Conservation (phyloP, 2,329 filamentous ascomycete genomes). For the Polychaeton citri region DNA sequence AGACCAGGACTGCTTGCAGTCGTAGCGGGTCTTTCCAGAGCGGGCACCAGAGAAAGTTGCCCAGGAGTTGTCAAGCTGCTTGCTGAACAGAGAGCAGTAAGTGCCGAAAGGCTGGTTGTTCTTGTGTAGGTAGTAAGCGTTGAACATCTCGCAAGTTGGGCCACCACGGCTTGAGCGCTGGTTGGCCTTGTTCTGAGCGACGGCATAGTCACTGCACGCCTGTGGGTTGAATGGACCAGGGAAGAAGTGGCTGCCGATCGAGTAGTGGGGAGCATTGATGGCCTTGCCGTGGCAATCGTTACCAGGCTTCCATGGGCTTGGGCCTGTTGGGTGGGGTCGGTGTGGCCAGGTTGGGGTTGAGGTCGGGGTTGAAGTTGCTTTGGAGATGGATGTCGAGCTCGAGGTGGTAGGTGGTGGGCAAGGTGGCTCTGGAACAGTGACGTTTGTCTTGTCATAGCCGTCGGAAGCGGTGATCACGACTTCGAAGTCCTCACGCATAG, state of each 20-base stretch:
- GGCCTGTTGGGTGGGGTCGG: conserved; percentile 6
- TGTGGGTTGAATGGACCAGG: conserved; percentile 19
- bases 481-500: conserved; percentile 12
- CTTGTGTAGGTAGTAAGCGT: conserved; percentile 16
- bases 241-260: conserved; percentile 18
- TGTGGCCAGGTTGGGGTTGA: conserved; percentile 2
- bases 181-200: conserved; percentile 10
- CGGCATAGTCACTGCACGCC: conserved; percentile 14
- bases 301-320: conserved; percentile 7
- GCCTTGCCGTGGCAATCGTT: conserved; percentile 7
- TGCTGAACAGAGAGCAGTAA: conserved; percentile 18
- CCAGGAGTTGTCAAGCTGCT: conserved; percentile 6
- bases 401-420: neutral
- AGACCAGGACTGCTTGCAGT: conserved; percentile 12
- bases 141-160: conserved; percentile 18
- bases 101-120: conserved; percentile 14
- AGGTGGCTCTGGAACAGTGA: neutral
- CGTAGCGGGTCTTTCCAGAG: conserved; percentile 9
- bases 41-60: conserved; percentile 9
- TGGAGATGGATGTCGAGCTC: neutral
- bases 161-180: conserved; percentile 7
- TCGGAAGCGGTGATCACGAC: conserved; percentile 15
- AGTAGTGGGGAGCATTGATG: conserved; percentile 9
- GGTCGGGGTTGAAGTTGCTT: neutral
- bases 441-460: conserved; percentile 16